Evolutionary conservation across 140 eudicot genomes (phyloP), one percentile per base, ranked within the genome.

Genomic region (Bidens hawaiensis): DNA sequence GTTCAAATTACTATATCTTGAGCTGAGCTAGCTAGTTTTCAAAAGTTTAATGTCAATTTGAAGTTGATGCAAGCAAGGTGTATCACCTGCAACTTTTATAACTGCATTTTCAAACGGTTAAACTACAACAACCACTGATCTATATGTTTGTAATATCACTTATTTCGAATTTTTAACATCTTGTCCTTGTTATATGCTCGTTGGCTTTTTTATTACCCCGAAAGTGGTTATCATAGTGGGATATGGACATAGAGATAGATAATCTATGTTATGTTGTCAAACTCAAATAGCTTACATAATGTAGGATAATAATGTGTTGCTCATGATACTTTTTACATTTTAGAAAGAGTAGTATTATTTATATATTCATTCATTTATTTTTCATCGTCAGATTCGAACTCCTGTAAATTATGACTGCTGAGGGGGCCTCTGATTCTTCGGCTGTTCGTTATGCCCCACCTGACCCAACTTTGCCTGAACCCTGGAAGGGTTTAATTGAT

Each of bases 361-460:
- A n/a, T n/a, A n/a, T n/a, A n/a, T n/a, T n/a, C n/a, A 25, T 60
- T 2, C 25, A 14, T 16, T 49, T 21, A 49, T 40, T 17, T 27
- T 18, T 26, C 45, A 50, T 33, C 36, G 36, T 27, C 56, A 70
- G 76, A 64, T 70, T 70, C 21, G 60, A 50, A 70, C 43, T 38
- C 4, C 27, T 40, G 59, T 58, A 47, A 41, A 62, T 60, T 50
- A 91, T 91, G 98, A 79, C 91, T 40, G 77, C 91, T 61, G 99
- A 93, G 75, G 89, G 85, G 55, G 76, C 93, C 51, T 41, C 95
- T 12, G 80, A 83, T 63, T 48, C 81, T 24, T 53, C 56, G 45
- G 99, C 95, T 28, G 94, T 95, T 41, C 89, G 99, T 62, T 93
- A 85, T 68, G 99, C 99, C 0, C 95, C 99, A 18, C 93, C 94